These are phyloP conservation scores for Candida sanyiensis DNA, from an alignment of 805 yeast species.

Conservation along the genomic window DNA sequence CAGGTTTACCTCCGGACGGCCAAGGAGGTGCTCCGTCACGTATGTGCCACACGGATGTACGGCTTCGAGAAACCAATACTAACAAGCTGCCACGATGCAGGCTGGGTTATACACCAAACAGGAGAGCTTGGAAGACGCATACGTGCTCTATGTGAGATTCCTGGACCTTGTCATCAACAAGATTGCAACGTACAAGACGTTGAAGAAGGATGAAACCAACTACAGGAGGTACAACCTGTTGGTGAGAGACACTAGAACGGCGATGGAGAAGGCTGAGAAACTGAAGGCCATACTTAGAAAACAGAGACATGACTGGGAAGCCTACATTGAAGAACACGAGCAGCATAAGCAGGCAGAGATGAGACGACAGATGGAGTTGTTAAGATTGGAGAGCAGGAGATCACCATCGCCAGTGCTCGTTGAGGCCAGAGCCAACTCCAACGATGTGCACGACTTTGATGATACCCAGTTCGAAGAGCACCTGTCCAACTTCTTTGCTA, in stretches of 20 bases:
- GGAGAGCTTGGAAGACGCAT: conserved; percentile 44
- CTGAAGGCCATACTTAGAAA: conserved; percentile 27
- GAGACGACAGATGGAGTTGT: not conserved
- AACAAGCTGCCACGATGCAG: conserved; percentile 18
- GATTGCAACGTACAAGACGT: conserved; percentile 41
- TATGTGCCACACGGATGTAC: conserved; percentile 13
- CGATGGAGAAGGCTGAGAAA: conserved; percentile 22
- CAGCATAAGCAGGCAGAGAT: conserved; percentile 17
- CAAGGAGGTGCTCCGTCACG: conserved; percentile 40
- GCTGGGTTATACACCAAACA: conserved; percentile 41
- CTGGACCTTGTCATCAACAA: conserved; percentile 49
- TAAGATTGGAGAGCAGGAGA: not conserved
- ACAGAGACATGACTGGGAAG: conserved; percentile 26
- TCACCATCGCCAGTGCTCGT: conserved; percentile 1
- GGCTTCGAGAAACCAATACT: not conserved
- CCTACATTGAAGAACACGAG: conserved; percentile 22
- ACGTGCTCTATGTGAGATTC: conserved; percentile 50
- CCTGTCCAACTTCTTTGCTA: conserved; percentile 13
- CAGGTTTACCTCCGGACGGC: conserved; percentile 52
- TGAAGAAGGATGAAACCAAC: conserved; percentile 23
- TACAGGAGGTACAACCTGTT: conserved; percentile 15
- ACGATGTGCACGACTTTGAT: conserved; percentile 16
- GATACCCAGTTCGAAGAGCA: conserved; percentile 16
- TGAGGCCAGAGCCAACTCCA: conserved; percentile 3
- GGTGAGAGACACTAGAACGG: conserved; percentile 18